A percentile compares a stretch with the other conserved stretches of the same genome.
Evolutionary conservation across 805 yeast genomes (phyloP).

Genomic region (Wickerhamiella sergipiensis): DNA sequence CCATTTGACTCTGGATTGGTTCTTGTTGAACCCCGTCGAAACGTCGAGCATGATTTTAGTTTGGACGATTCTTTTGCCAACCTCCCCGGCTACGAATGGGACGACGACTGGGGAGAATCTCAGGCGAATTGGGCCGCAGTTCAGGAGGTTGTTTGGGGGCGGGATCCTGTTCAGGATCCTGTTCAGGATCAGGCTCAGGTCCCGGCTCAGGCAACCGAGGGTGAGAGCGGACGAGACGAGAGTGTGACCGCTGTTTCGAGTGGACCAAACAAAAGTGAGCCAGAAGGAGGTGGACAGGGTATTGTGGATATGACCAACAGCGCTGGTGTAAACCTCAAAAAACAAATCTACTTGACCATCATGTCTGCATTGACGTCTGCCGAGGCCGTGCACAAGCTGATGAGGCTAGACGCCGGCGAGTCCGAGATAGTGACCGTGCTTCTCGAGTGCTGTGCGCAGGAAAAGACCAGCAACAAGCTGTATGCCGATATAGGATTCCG

Average conservation of each 20-base stretch:
- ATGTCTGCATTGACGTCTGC: constrained; percentile 86
- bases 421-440: constrained; percentile 55
- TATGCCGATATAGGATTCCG: constrained; percentile 67
- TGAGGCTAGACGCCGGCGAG: constrained; percentile 31
- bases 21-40: constrained; percentile 8
- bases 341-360: constrained; percentile 63
- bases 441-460: constrained; percentile 71
- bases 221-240: too few relatives aligned
- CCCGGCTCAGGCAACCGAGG: too few relatives aligned
- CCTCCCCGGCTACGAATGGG: neutral
- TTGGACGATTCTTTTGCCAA: neutral
- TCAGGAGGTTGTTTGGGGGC: neutral
- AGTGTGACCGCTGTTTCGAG: too few relatives aligned
- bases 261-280: neutral
- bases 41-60: neutral
- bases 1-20: constrained; percentile 28
- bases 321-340: constrained; percentile 50
- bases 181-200: too few relatives aligned
- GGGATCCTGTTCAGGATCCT: too few relatives aligned
- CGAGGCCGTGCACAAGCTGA: constrained; percentile 80
- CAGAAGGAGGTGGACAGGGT: neutral
- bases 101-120: neutral
- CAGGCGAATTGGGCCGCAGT: constrained; percentile 13
- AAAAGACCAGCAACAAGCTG: constrained; percentile 71
- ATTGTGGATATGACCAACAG: constrained; percentile 60